These are phyloP conservation scores for Kockovaella imperatae DNA, from an alignment of 768 basidiomycete species.

Conservation along the genomic window DNA sequence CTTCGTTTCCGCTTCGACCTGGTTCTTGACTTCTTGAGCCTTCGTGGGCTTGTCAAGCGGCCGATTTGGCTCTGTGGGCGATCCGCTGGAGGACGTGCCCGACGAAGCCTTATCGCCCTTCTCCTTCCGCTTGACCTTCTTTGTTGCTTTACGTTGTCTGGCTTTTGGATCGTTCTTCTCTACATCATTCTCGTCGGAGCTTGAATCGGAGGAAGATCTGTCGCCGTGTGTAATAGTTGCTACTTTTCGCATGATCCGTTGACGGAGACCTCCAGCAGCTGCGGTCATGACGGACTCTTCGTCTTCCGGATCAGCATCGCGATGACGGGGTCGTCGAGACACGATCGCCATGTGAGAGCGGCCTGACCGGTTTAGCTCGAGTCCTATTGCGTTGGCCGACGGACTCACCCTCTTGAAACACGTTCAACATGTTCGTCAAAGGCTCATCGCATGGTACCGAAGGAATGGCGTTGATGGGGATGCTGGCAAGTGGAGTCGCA, in stretches of 20 bases:
- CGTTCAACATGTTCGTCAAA: constrained; percentile 73
- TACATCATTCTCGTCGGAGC: constrained; percentile 43
- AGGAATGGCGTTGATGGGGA: constrained; percentile 78
- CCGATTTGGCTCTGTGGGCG: constrained; percentile 13
- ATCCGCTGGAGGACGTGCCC: constrained; percentile 1
- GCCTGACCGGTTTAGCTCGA: constrained; percentile 31
- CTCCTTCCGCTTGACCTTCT: constrained; percentile 9
- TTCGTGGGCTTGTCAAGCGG: constrained; percentile 10
- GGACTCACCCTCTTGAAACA: constrained; percentile 67
- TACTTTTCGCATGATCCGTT: constrained; percentile 66
- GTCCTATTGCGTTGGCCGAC: background rate
- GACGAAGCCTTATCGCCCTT: background rate
- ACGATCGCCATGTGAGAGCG: constrained; percentile 89
- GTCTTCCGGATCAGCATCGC: constrained; percentile 45
- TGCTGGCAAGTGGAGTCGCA: constrained; percentile 69
- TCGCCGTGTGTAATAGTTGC: constrained; percentile 52
- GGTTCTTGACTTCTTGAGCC: constrained; percentile 11
- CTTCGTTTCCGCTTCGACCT: constrained; percentile 17
- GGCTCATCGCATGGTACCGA: constrained; percentile 81
- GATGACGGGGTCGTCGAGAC: constrained; percentile 53
- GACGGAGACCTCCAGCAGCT: constrained; percentile 70
- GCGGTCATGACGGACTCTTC: constrained; percentile 59
- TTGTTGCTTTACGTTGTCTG: constrained; percentile 27
- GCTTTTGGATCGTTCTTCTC: constrained; percentile 16
- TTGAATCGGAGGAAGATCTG: constrained; percentile 50